Evolutionary conservation across 2,329 filamentous ascomycete species (phyloP).

Genomic region (Alternaria brassicicola): DNA sequence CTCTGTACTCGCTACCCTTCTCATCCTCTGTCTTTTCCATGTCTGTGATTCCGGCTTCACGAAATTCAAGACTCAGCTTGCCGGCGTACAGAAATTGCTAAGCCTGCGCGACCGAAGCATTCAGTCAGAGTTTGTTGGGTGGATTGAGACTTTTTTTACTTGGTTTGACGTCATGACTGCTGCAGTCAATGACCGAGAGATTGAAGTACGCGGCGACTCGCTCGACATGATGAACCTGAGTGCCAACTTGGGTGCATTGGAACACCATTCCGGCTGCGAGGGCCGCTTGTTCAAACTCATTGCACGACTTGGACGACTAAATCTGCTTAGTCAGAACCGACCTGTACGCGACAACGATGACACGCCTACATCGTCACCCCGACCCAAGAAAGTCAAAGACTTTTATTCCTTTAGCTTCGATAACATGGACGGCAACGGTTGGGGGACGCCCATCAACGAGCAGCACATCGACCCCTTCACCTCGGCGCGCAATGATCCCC

Average conservation of each 20-base stretch:
- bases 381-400: conserved; percentile 49
- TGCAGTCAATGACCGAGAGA: conserved; percentile 88
- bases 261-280: conserved; percentile 89
- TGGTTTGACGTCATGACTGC: conserved; percentile 94
- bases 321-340: conserved; percentile 76
- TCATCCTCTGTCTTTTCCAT: conserved; percentile 88
- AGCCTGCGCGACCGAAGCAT: conserved; percentile 71
- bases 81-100: conserved; percentile 88
- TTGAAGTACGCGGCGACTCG: conserved; percentile 71
- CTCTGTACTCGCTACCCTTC: conserved; percentile 83
- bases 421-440: conserved; percentile 72
- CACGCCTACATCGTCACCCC: conserved; percentile 43
- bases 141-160: conserved; percentile 92
- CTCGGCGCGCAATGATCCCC: conserved; percentile 61
- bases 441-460: conserved; percentile 63
- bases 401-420: conserved; percentile 62
- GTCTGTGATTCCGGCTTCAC: conserved; percentile 92
- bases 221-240: conserved; percentile 69
- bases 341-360: conserved; percentile 50
- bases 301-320: conserved; percentile 80
- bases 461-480: conserved; percentile 51
- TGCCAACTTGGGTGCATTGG: conserved; percentile 72
- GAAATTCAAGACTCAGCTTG: conserved; percentile 91
- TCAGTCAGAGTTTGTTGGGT: conserved; percentile 71
- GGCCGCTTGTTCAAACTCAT: conserved; percentile 85